Evolutionary conservation across 257 asterid genomes (phyloP), one percentile per base, ranked within the genome.

Genomic region (Gentiana straminea): DNA sequence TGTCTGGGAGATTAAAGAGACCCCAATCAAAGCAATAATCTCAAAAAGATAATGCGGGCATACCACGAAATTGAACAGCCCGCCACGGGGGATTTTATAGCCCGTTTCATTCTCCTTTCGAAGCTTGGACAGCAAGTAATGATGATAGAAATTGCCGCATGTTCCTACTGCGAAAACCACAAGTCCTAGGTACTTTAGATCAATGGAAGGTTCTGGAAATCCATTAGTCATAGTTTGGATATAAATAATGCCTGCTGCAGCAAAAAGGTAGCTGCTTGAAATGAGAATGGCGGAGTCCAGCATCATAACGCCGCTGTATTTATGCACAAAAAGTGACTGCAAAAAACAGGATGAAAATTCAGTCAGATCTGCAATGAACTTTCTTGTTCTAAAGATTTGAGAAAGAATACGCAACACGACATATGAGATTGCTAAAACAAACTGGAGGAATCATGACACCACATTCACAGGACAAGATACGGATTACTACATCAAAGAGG

Each of bases 41-140:
- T 86, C 93, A 34, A 83, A 86, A 15, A 86, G 83, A 72, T 86
- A 86, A 55, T 83, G 93, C 1, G 93, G 95, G 81, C 93, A 86
- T 54, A 77, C 38, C 8, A 86, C 85, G 65, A 77, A 58, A 62
- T 54, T 24, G 54, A 86, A 86, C 15, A 86, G 84, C 44, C 95
- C 93, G 7, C 89, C 93, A 9, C 9, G 60, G 4, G 93, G 93
- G 43, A 83, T 80, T 65, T 73, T 79, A 75, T 86, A 86, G n/a
- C 76, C 78, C 56, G 74, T 72, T 32, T 75, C 86, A 8, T 70
- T 70, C 63, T 72, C 64, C 57, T 58, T 39, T 64, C 93, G 78
- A 11, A 86, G 86, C 61, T 68, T 76, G 54, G 88, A 62, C 32
- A 85, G 92, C 13, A 85, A 81, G 69, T 57, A 71, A 65, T 85